Conservation (phyloP, 345 rosid species). For the Moricandia moricandioides region DNA sequence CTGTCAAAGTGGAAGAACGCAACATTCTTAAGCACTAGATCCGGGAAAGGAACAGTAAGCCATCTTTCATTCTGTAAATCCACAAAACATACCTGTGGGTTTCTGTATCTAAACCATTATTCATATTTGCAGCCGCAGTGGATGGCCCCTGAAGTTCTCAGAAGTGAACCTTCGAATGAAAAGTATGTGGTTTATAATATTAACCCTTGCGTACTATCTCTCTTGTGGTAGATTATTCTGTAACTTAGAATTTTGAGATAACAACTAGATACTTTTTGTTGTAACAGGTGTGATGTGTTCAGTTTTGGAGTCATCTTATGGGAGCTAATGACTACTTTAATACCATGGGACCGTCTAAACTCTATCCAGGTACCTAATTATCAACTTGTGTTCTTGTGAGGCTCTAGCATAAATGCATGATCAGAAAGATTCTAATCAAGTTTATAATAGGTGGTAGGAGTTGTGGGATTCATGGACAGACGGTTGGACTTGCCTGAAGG, state of each 20-base stretch:
- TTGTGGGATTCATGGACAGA: slow-evolving; percentile 91
- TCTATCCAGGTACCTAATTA: slow-evolving; percentile 55
- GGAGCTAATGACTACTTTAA: slow-evolving; percentile 75
- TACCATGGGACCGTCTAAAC: slow-evolving; percentile 81
- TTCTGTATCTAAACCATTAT: background rate
- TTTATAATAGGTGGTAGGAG: slow-evolving; percentile 62
- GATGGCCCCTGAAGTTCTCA: slow-evolving; percentile 95
- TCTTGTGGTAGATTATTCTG: background rate
- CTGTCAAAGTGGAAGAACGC: slow-evolving; percentile 81
- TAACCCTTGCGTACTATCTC: background rate
- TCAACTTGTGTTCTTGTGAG: background rate
- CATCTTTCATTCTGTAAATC: background rate
- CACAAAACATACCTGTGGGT: background rate
- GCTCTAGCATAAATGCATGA: background rate
- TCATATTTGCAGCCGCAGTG: slow-evolving; percentile 64
- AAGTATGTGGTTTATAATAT: slow-evolving; percentile 42
- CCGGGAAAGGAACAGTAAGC: slow-evolving; percentile 86
- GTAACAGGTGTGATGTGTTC: slow-evolving; percentile 79
- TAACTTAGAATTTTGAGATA: background rate
- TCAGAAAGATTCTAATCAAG: background rate
- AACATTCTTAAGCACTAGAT: slow-evolving; percentile 64
- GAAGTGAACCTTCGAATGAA: slow-evolving; percentile 86
- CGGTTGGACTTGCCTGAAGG: slow-evolving; percentile 77
- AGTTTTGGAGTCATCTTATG: slow-evolving; percentile 81
- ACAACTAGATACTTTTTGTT: background rate